Percentiles rank a stretch among this genome's conserved stretches.
Conservation (phyloP, 1,284 basidiomycete genomes). For the Thecaphora frezii region DNA sequence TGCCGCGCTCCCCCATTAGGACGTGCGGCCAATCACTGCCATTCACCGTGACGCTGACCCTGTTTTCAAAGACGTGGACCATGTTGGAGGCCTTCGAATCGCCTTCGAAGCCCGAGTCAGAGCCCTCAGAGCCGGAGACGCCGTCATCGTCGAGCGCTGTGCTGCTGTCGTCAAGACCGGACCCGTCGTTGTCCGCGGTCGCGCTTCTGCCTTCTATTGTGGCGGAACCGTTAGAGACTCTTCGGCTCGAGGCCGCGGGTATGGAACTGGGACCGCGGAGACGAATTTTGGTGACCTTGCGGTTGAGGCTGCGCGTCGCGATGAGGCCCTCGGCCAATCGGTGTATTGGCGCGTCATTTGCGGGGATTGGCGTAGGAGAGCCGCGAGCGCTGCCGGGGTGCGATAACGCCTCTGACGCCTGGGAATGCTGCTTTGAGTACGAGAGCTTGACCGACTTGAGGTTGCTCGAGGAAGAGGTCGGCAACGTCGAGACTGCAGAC, state of each 20-base stretch:
- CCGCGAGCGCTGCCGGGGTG: not conserved
- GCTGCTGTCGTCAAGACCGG: slow-evolving; percentile 39
- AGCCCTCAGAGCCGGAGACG: slow-evolving; percentile 32
- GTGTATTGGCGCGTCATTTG: slow-evolving; percentile 21
- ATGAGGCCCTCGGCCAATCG: slow-evolving; percentile 36
- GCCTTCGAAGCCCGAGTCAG: slow-evolving; percentile 34
- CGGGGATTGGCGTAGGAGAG: not conserved
- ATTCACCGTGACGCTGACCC: slow-evolving; percentile 43
- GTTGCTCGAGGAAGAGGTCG: slow-evolving; percentile 17
- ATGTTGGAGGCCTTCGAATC: slow-evolving; percentile 16
- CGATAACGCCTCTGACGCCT: slow-evolving; percentile 1
- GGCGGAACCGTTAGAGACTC: slow-evolving; percentile 25
- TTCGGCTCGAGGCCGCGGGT: slow-evolving; percentile 11
- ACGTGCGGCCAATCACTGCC: slow-evolving; percentile 47
- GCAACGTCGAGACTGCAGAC: slow-evolving; percentile 26
- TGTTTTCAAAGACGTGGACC: slow-evolving; percentile 34
- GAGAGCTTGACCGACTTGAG: not conserved
- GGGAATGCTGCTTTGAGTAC: not conserved
- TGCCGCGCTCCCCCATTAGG: slow-evolving; percentile 39
- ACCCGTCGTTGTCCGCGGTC: slow-evolving; percentile 32
- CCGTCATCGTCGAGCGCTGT: slow-evolving; percentile 38
- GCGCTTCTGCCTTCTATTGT: slow-evolving; percentile 5
- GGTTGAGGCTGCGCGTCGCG: slow-evolving; percentile 39
- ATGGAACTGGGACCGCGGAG: slow-evolving; percentile 24
- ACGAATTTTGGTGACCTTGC: slow-evolving; percentile 42